Base-by-base conservation (phyloP, 2,329 filamentous ascomycete genomes). In the Rasamsonia emersonii region DNA sequence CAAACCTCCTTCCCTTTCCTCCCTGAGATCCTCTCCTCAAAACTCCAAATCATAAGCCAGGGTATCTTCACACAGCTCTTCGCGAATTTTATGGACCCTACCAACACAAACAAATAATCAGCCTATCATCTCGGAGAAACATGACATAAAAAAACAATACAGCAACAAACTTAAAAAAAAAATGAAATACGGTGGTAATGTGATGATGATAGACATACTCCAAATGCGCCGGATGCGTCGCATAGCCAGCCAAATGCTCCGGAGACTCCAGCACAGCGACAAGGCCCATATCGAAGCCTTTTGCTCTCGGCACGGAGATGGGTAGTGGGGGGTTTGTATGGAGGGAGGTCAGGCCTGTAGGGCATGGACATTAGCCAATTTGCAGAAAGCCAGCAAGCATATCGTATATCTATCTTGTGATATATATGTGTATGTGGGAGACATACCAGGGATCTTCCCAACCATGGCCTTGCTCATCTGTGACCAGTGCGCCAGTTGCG, bases 241-340 rank as follows among this genome's bases (percentile, higher is more conserved):
- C 62, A 51, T 68, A 69, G 7, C 49, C 52, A 28, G 50, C 47
- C 4, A 68, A 41, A 47, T 65, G 51, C 20, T 61, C 61, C 3
- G 54, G 38, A 24, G 58, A 60, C 39, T 67, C 64, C 41, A 68
- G 36, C 4, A 65, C 51, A 4, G 64, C 63, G n/a, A 68, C 56
- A 8, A 68, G 38, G 2, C 58, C 64, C 51, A 64, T 54, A 44
- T 68, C 48, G 35, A 59, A 68, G 1, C 64, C 65, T 32, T 66
- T 56, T 13, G 60, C 56, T 21, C 64, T 53, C 18, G 59, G 49
- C 4, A 63, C 56, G 9, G 57, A 62, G 15, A 59, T 54, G 0
- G 58, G 48, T 13, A 65, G 39, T 3, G 64, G 62, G 5, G 43
- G 38, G 20, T 52, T 52, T 13, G 53, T 40, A 36, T 64, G 49